Conservation (phyloP, 768 basidiomycete species). For the Gyrodon lividus region DNA sequence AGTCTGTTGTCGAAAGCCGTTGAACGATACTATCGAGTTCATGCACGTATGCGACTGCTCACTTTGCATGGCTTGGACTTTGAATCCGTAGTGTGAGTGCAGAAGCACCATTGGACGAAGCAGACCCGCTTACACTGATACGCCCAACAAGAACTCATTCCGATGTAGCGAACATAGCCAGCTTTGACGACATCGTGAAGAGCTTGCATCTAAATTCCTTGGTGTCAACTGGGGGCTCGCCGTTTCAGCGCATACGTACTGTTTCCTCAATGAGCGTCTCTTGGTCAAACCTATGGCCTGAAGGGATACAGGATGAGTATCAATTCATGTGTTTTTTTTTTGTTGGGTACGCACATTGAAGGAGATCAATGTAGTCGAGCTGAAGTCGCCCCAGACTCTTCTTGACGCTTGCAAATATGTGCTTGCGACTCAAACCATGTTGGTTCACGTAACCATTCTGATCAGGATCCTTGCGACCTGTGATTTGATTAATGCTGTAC, state of each 20-base stretch:
- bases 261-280: constrained; percentile 52
- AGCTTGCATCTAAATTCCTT: constrained; percentile 40
- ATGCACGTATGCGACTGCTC: neutral
- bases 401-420: constrained; percentile 58
- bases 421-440: constrained; percentile 47
- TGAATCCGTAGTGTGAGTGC: constrained; percentile 3
- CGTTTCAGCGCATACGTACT: constrained; percentile 13
- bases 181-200: constrained; percentile 50
- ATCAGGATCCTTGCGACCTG: constrained; percentile 29
- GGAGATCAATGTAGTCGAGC: constrained; percentile 56
- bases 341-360: constrained; percentile 40
- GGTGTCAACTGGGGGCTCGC: neutral
- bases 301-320: neutral
- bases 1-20: constrained; percentile 24
- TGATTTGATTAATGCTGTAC: constrained; percentile 11
- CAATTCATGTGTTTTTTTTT: neutral
- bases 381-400: constrained; percentile 41
- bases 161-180: constrained; percentile 48
- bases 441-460: constrained; percentile 48
- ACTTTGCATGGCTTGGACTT: constrained; percentile 43
- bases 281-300: constrained; percentile 48
- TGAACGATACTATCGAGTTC: neutral
- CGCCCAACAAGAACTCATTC: constrained; percentile 42
- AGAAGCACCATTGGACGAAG: neutral
- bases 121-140: constrained; percentile 33